A percentile compares a stretch with the other conserved stretches of the same genome.
Conservation (phyloP, 768 basidiomycete genomes). For the Suillus cothurnatus region DNA sequence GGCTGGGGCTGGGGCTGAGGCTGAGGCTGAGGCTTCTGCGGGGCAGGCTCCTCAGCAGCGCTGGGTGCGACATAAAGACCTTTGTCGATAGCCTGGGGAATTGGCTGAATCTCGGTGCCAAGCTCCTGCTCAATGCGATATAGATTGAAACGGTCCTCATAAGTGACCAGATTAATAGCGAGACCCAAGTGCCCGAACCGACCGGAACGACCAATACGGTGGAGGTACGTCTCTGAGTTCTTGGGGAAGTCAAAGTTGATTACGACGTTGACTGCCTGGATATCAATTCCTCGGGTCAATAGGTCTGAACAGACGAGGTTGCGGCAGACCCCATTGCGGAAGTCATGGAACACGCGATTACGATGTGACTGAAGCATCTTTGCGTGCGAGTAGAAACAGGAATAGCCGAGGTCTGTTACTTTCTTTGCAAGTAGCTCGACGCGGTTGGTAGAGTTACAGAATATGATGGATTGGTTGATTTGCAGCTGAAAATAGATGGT, state of each 20-base stretch:
- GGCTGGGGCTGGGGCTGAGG: constrained; percentile 40
- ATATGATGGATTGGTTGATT: constrained; percentile 99
- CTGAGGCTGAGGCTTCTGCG: constrained; percentile 41
- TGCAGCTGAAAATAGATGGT: constrained; percentile 65
- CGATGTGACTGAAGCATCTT: constrained; percentile 99
- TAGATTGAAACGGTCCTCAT: constrained; percentile 96
- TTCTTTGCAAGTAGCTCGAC: constrained; percentile 99
- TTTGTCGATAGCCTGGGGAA: constrained; percentile 89
- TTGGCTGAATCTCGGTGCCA: constrained; percentile 96
- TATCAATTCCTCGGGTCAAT: constrained; percentile 98
- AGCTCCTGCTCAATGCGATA: constrained; percentile 99
- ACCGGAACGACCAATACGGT: constrained; percentile 97
- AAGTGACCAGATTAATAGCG: constrained; percentile 97
- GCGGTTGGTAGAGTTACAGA: constrained; percentile 99
- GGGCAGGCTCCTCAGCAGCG: constrained; percentile 44
- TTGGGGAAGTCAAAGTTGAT: constrained; percentile 99
- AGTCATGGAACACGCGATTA: constrained; percentile 99
- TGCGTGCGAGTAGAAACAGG: constrained; percentile 99
- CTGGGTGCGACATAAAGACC: constrained; percentile 90
- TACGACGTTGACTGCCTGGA: constrained; percentile 99
- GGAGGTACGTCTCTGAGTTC: constrained; percentile 98
- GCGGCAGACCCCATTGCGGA: constrained; percentile 96
- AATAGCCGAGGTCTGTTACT: constrained; percentile 98
- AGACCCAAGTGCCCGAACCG: constrained; percentile 97
- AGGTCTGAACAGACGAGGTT: constrained; percentile 98